Conservation (phyloP, 139 green algal species). For the Chlorella sp. region DNA sequence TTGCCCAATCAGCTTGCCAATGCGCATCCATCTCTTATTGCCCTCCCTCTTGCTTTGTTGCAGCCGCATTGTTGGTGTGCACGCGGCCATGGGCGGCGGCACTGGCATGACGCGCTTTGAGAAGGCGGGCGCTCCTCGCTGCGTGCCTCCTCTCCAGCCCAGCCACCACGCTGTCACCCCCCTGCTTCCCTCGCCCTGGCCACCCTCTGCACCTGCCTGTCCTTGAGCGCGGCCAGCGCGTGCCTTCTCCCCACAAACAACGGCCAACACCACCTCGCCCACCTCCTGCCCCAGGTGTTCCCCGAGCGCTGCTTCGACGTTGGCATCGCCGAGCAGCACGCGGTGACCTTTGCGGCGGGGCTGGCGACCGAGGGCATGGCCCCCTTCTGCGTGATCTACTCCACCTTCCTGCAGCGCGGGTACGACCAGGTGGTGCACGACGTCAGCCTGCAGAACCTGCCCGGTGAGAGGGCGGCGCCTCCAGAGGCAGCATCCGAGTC, state of each 20-base stretch:
- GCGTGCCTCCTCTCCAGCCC: too few species aligned
- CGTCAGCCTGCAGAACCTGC: slow-evolving; percentile 96
- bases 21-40: too few species aligned
- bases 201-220: too few species aligned
- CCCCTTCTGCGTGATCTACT: slow-evolving; percentile 97
- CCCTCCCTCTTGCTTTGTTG: too few species aligned
- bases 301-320: slow-evolving; percentile 95
- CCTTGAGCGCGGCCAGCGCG: too few species aligned
- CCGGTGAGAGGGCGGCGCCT: too few species aligned
- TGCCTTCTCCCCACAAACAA: too few species aligned
- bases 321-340: slow-evolving; percentile 99
- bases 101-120: slow-evolving; percentile 90
- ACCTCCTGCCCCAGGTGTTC: slow-evolving; percentile 58
- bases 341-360: slow-evolving; percentile 95
- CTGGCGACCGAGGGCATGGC: slow-evolving; percentile 94
- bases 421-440: slow-evolving; percentile 99
- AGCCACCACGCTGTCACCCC: too few species aligned
- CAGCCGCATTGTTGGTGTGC: slow-evolving; percentile 93
- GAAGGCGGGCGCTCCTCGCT: slow-evolving; percentile 28
- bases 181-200: too few species aligned
- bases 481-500: too few species aligned
- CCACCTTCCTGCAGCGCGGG: slow-evolving; percentile 96
- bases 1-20: too few species aligned
- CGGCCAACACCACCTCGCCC: too few species aligned
- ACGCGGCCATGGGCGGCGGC: slow-evolving; percentile 98